Percentiles rank a stretch among this genome's conserved stretches.
Conservation (phyloP, 768 basidiomycete genomes). For the Plicaturopsis crispa region DNA sequence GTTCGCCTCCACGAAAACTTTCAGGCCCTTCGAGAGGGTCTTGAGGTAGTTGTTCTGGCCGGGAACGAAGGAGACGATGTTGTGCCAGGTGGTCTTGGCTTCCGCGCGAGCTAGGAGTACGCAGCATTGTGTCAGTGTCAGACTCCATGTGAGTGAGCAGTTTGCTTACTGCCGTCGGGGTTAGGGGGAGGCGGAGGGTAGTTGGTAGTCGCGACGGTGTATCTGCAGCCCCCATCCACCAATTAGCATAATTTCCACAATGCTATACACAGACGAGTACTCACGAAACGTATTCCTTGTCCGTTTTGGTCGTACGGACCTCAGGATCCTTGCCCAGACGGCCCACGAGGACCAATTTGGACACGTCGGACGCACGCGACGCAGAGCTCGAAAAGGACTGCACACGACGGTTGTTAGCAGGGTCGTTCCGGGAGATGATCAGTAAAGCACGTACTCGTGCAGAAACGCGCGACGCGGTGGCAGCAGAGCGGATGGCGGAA, state of each 20-base stretch:
- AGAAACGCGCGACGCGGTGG: constrained; percentile 27
- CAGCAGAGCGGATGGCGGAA: constrained; percentile 37
- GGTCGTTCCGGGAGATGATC: background rate
- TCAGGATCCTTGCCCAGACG: constrained; percentile 68
- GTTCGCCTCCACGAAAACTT: constrained; percentile 75
- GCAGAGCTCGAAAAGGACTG: constrained; percentile 63
- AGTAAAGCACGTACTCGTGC: constrained; percentile 39
- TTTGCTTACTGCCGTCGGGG: constrained; percentile 51
- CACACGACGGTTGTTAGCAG: background rate
- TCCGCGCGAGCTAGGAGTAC: constrained; percentile 40
- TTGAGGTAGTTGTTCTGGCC: constrained; percentile 54
- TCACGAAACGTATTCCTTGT: constrained; percentile 74
- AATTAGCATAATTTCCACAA: background rate
- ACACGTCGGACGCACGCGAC: constrained; percentile 50
- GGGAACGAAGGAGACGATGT: constrained; percentile 66
- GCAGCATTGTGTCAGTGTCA: background rate
- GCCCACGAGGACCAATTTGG: constrained; percentile 75
- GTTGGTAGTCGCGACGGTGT: constrained; percentile 70
- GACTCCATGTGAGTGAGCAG: constrained; percentile 1
- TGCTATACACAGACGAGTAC: constrained; percentile 17
- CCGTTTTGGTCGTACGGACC: constrained; percentile 54
- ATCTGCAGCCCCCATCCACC: constrained; percentile 32
- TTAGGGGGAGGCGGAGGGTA: constrained; percentile 48
- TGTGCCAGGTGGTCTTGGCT: constrained; percentile 64
- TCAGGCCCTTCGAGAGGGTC: constrained; percentile 59